Evolutionary conservation across 306 rosid species (phyloP), one percentile per base, ranked within the genome.

Genomic region (Acacia acuminata): DNA sequence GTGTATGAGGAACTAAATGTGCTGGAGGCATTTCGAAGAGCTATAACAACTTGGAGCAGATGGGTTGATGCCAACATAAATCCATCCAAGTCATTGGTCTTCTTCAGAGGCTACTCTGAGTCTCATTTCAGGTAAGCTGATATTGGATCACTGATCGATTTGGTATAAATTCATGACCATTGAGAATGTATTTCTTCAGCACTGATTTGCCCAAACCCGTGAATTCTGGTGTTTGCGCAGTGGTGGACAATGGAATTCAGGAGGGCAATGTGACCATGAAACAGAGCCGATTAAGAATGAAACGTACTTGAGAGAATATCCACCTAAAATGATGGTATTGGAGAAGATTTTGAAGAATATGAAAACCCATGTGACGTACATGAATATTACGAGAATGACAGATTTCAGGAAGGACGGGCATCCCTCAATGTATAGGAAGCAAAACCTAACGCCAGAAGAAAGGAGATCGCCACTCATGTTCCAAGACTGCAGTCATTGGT

Each of bases 401-500:
- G 99, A 96, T 87, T 91, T 94, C 83, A 69, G 99, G 55, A 96
- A 94, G 89, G 99, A 96, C n/a, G 99, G 99, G 25, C 99, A 96
- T 83, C 99, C 99, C 4, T 96, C 99, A 0, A 89, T 96, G 78
- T 96, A 91, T 84, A 84, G 98, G 84, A 92, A 92, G 90, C 92
- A 82, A 71, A 82, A 69, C 10, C 79, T 86, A 16, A 68, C 96
- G 1, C 77, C 79, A 5, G 90, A 84, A 70, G 99, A 96, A 82
- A 84, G 84, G 76, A 88, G 70, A 86, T 88, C 92, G 0, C 96
- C 98, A 2, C 63, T 84, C 79, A 87, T 79, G 82, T 90, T 38
- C 90, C 99, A 96, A 84, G 99, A 96, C 70, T 96, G 99, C 90
- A 96, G 99, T 84, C 99, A 96, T 75, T 96, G 99, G 99, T 96